Conservation (phyloP, 2,329 filamentous ascomycete genomes). For the Phyllosticta paracitricarpa region DNA sequence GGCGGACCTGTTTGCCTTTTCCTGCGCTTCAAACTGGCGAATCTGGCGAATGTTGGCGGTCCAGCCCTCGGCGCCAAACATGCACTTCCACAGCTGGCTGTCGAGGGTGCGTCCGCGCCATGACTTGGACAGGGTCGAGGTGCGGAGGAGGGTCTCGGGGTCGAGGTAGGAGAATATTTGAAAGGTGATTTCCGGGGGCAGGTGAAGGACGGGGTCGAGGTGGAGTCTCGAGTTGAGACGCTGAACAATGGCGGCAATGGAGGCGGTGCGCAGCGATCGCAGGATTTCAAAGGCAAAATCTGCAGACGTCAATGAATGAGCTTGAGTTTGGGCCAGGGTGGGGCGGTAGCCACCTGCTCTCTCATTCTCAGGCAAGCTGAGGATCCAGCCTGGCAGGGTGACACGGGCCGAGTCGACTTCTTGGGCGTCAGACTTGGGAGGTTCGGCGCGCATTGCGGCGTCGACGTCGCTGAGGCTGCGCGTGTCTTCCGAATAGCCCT, state of each 20-base stretch:
- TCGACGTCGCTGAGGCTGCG: constrained; percentile 37
- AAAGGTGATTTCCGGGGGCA: constrained; percentile 84
- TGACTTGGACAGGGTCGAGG: constrained; percentile 65
- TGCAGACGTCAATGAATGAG: constrained; percentile 27
- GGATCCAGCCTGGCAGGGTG: constrained; percentile 45
- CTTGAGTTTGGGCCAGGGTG: neutral
- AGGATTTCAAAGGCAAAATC: constrained; percentile 74
- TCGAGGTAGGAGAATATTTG: constrained; percentile 83
- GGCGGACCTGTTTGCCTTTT: constrained; percentile 29
- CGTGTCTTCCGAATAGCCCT: constrained; percentile 77
- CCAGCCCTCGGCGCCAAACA: constrained; percentile 85
- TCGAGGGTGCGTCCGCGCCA: constrained; percentile 80
- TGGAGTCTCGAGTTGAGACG: constrained; percentile 74
- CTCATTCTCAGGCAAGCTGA: constrained; percentile 43
- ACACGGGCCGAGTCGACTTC: constrained; percentile 27
- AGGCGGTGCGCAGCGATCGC: constrained; percentile 66
- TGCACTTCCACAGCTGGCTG: constrained; percentile 71
- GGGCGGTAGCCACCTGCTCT: constrained; percentile 40
- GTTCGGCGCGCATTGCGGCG: constrained; percentile 27
- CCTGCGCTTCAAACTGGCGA: constrained; percentile 51
- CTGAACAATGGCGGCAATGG: constrained; percentile 70
- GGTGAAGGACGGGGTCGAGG: constrained; percentile 78
- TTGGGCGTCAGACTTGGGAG: constrained; percentile 17
- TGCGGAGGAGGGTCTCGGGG: constrained; percentile 66
- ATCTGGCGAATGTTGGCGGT: constrained; percentile 57